Conservation (phyloP, 345 rosid genomes). For the Arabidopsis arenosa region DNA sequence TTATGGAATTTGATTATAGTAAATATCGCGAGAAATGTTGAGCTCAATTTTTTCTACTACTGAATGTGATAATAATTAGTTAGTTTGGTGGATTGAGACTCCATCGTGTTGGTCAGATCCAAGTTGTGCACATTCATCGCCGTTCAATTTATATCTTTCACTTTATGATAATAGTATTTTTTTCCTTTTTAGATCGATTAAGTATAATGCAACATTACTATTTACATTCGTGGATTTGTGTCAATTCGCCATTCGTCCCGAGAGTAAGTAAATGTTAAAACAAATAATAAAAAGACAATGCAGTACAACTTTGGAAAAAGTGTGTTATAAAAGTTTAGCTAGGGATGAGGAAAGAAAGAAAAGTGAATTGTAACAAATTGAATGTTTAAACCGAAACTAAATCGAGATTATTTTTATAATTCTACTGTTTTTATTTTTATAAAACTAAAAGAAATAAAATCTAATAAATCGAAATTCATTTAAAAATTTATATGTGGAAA, state of each 20-base stretch:
- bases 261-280: neutral
- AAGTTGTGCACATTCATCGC: conserved; percentile 24
- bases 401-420: neutral
- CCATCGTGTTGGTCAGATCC: conserved; percentile 35
- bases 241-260: conserved; percentile 12
- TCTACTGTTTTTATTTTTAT: neutral
- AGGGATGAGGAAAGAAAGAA: neutral
- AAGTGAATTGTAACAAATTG: neutral
- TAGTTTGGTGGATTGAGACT: conserved; percentile 19
- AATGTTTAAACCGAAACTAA: neutral
- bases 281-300: neutral
- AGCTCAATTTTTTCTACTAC: neutral
- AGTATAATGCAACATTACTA: conserved; percentile 16
- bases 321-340: neutral
- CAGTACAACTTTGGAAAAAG: neutral
- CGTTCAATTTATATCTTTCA: neutral
- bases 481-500: no score
- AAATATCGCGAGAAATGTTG: neutral
- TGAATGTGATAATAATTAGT: neutral
- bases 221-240: conserved; percentile 12
- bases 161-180: neutral
- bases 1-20: neutral
- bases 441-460: no score
- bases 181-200: neutral
- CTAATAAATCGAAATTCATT: no score